Base-by-base conservation (phyloP, 1,284 basidiomycete genomes). In the Pseudozyma tsukubaensis region DNA sequence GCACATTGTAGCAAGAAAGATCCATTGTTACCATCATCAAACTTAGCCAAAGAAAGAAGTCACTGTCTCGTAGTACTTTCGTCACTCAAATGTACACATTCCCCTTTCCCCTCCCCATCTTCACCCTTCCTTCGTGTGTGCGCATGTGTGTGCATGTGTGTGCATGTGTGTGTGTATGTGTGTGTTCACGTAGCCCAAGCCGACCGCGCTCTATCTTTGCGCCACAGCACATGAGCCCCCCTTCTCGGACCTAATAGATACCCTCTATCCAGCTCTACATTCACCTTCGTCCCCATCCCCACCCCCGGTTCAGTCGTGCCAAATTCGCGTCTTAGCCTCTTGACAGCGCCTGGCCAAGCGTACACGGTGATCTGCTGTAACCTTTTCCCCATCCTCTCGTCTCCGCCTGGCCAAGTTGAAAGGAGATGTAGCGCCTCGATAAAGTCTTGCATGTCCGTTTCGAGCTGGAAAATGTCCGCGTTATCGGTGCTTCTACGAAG, bases 201-300 rank as follows among this genome's bases (percentile, higher is more conserved):
- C 2, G 57, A 39, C 18, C 59, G 44, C 34, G 72, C 68, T 10
- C 63, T 18, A 37, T 63, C 67, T 34, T 75, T 75, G 0, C 72
- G 37, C 72, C 72, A 75, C 29, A 75, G 42, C 35, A 75, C 72
- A 48, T 75, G 72, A 2, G 63, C 67, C 1, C 72, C 67, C 10
- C 72, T 49, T 13, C 72, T 67, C 42, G 72, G 72, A 4, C 72
- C 72, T 5, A 75, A 34, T 18, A 75, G 29, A 21, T 71, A 75
- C 0, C 72, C 63, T 18, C 63, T 51, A 32, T 75, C 72, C 36
- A 75, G 12, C 35, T 63, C 72, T 7, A 66, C 44, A 18, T 29
- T 29, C 12, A 4, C 42, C 21, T n/a, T 29, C 4, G 9, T 34
- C 39, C 16, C 37, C 11, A 24, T 45, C 9, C 13, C 2, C 37